phyloP scores from a whole-genome alignment of 331 rosid genomes.

The Quercus tomentella region DNA sequence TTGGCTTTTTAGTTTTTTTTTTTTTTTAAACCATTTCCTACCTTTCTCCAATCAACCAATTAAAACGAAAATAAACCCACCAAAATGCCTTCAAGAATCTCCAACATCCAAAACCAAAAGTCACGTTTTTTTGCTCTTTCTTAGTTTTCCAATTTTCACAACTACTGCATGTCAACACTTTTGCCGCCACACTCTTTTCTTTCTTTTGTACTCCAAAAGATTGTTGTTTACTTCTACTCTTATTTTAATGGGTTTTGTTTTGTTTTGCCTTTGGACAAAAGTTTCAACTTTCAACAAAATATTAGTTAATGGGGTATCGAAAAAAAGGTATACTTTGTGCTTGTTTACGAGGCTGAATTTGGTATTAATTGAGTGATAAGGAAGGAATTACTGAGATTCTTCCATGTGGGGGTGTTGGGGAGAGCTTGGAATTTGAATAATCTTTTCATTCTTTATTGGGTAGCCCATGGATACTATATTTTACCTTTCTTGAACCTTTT shows the following conservation, averaged over 20 bases:
- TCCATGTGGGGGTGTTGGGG: conserved; percentile 20
- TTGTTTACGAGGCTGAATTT: conserved; percentile 47
- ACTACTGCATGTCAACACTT: conserved; percentile 19
- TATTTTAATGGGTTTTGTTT: conserved; percentile 25
- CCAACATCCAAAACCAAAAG: conserved; percentile 17
- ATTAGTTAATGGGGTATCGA: neutral
- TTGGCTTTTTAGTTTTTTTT: no score
- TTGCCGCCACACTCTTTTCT: conserved; percentile 10
- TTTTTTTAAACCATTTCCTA: neutral
- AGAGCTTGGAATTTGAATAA: conserved; percentile 24
- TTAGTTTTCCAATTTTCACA: conserved; percentile 15
- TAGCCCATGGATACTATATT: conserved; percentile 38
- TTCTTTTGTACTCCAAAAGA: conserved; percentile 13
- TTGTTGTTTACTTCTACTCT: conserved; percentile 50
- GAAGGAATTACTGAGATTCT: conserved; percentile 51
- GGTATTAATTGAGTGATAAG: conserved; percentile 53
- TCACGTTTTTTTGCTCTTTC: neutral
- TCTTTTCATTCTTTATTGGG: conserved; percentile 23
- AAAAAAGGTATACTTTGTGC: conserved; percentile 38
- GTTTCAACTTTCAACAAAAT: conserved; percentile 1
- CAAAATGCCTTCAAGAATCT: conserved; percentile 8
- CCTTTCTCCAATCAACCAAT: conserved; percentile 14
- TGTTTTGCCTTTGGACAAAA: conserved; percentile 15
- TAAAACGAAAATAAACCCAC: neutral
- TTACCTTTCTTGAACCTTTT: conserved; percentile 34